phyloP scores from a whole-genome alignment of 2,329 filamentous ascomycete genomes.

The Alternaria triticimaculans region DNA sequence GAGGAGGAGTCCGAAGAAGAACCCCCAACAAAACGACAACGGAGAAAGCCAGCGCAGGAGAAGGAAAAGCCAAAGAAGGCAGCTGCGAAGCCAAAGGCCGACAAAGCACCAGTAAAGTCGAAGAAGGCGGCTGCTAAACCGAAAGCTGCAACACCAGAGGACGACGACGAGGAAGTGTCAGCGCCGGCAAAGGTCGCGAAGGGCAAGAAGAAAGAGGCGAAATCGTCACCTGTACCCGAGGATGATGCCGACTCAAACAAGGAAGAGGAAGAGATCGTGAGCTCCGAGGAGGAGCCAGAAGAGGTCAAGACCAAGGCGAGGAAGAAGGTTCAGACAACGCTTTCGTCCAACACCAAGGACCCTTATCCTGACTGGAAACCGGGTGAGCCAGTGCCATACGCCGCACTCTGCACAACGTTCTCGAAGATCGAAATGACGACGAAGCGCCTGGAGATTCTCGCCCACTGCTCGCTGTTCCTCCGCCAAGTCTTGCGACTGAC shows the following conservation, averaged over 20 bases:
- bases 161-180: slow-evolving; percentile 28
- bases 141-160: slow-evolving; percentile 24
- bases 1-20: slow-evolving; percentile 46
- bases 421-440: slow-evolving; percentile 94
- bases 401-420: slow-evolving; percentile 91
- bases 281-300: slow-evolving; percentile 70
- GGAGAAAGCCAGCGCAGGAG: slow-evolving; percentile 38
- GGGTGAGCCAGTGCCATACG: slow-evolving; percentile 89
- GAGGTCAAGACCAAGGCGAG: slow-evolving; percentile 75
- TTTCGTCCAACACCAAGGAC: slow-evolving; percentile 73
- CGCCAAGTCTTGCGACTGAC: slow-evolving; percentile 93
- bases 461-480: slow-evolving; percentile 88
- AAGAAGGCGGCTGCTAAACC: slow-evolving; percentile 25
- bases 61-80: slow-evolving; percentile 25
- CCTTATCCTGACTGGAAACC: slow-evolving; percentile 95
- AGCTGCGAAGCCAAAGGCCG: slow-evolving; percentile 24
- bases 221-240: slow-evolving; percentile 32
- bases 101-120: slow-evolving; percentile 23
- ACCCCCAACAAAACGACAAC: slow-evolving; percentile 45
- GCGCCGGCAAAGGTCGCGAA: slow-evolving; percentile 22
- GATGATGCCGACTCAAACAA: slow-evolving; percentile 32
- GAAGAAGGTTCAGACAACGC: slow-evolving; percentile 78
- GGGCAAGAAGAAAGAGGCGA: slow-evolving; percentile 25
- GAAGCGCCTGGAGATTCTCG: slow-evolving; percentile 85
- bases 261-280: slow-evolving; percentile 53